A percentile compares a stretch with the other conserved stretches of the same genome.
These are phyloP conservation scores for Casaregolazyma lundiana DNA, from an alignment of 1,139 yeast genomes.

Conservation along the genomic window DNA sequence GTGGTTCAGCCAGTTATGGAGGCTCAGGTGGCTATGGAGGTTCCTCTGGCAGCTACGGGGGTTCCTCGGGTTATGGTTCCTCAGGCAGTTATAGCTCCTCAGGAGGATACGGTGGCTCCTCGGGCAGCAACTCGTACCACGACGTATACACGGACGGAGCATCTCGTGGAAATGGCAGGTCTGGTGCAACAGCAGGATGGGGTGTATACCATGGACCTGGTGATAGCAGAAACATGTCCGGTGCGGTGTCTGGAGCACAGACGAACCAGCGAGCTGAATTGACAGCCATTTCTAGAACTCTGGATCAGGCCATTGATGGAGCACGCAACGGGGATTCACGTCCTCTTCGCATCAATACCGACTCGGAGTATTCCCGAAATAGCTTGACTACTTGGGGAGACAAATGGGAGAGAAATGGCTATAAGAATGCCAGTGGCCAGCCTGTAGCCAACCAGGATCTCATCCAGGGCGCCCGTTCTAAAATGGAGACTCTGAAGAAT, in stretches of 20 bases:
- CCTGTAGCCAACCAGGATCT: constrained; percentile 51
- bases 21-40: no score
- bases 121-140: no score
- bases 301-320: constrained; percentile 34
- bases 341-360: constrained; percentile 42
- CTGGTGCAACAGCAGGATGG: constrained; percentile 52
- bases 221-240: constrained; percentile 52
- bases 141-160: constrained; percentile 76
- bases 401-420: constrained; percentile 52
- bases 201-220: constrained; percentile 65
- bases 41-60: no score
- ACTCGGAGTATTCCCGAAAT: constrained; percentile 53
- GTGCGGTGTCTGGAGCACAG: constrained; percentile 46
- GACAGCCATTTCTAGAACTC: constrained; percentile 58
- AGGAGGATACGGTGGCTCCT: no score
- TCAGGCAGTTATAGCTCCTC: no score
- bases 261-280: constrained; percentile 86
- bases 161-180: constrained; percentile 48
- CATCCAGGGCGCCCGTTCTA: no score
- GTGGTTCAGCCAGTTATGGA: no score
- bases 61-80: no score
- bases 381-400: constrained; percentile 48
- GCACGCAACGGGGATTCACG: neutral
- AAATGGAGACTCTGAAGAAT: no score
- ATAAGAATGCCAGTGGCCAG: constrained; percentile 43